Percentiles rank a stretch among this genome's conserved stretches.
These are phyloP conservation scores for Tetrahymena elliotti DNA, from an alignment of 73 alveolate genomes.

Conservation along the genomic window DNA sequence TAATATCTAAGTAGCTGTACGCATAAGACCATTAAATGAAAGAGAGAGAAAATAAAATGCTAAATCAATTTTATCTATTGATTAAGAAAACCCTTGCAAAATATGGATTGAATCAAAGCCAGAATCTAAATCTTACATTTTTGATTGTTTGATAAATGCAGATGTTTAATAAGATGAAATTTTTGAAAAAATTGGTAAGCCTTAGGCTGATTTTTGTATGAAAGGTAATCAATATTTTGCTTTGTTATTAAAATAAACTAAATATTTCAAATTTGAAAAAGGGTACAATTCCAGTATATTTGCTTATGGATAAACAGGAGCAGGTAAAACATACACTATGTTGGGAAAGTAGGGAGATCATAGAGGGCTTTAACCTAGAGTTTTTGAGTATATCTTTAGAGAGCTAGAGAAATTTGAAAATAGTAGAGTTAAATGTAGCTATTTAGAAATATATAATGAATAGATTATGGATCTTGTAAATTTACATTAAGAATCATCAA, in stretches of 20 bases:
- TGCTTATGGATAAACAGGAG: constrained; percentile 98
- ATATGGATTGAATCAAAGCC: constrained; percentile 2
- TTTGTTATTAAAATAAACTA: neutral
- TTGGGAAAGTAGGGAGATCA: constrained; percentile 62
- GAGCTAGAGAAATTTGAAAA: constrained; percentile 26
- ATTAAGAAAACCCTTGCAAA: neutral
- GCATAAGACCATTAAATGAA: constrained; percentile 12
- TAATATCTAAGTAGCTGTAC: constrained; percentile 7
- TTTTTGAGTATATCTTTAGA: constrained; percentile 54
- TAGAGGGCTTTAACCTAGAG: constrained; percentile 72
- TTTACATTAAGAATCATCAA: neutral
- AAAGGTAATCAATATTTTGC: neutral
- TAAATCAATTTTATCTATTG: neutral
- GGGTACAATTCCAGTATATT: constrained; percentile 93
- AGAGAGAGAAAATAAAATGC: constrained; percentile 8
- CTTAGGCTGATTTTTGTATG: neutral
- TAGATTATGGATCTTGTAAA: constrained; percentile 47
- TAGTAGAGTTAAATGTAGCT: constrained; percentile 49
- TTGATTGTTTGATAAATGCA: constrained; percentile 8
- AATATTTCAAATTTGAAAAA: constrained; percentile 58
- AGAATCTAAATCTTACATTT: neutral
- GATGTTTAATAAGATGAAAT: constrained; percentile 3
- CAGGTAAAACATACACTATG: constrained; percentile 97
- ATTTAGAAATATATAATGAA: constrained; percentile 71
- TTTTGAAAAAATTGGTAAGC: constrained; percentile 8